Base-by-base conservation (phyloP, 2,329 filamentous ascomycete species). In the Aspergillus japonicus region DNA sequence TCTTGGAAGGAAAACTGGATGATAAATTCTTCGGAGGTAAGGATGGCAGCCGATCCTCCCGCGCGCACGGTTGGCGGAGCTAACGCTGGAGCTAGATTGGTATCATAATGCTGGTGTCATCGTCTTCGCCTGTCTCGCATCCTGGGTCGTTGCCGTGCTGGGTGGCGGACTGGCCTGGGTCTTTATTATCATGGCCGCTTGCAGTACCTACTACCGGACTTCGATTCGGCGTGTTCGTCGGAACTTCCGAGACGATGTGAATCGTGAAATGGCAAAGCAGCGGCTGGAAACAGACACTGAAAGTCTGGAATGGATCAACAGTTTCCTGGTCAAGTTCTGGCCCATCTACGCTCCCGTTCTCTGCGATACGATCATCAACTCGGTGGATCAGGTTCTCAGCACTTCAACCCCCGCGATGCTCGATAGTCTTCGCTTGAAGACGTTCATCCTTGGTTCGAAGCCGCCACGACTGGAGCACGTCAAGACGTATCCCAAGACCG, bases 301-400 rank as follows among this genome's bases (percentile, higher is more conserved):
- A 78, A 95, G 90, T 58, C 82, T 99, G 52, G 95, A 99, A 76
- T 99, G 95, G 95, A 98, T 99, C 76, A 99, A 99, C 82, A 96
- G 92, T 68, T 99, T 99, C 80, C 75, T 99, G 69, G 87, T 96
- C 78, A 99, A 99, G 75, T 99, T 99, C 80, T 99, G 95, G 95
- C 95, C 95, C 63, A 99, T 99, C 71, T 98, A 96, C 74, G 92
- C 95, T 57, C 95, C 95, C 1, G 91, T 98, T 10, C 85, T 99
- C 12, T 94, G 92, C 62, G 87, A 95, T 67, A 96, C 92, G 23
- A 90, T 99, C 69, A 90, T 98, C 77, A 92, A 88, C 74, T 92
- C 93, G 0, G 95, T 98, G 51, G 95, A 99, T 71, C 95, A 98
- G 80, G 92, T 99, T 54, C 82, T 99, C 58, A 97, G 93, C 72